Base-by-base conservation (phyloP, 352 stramenopile species). In the Bremia lactucae region DNA sequence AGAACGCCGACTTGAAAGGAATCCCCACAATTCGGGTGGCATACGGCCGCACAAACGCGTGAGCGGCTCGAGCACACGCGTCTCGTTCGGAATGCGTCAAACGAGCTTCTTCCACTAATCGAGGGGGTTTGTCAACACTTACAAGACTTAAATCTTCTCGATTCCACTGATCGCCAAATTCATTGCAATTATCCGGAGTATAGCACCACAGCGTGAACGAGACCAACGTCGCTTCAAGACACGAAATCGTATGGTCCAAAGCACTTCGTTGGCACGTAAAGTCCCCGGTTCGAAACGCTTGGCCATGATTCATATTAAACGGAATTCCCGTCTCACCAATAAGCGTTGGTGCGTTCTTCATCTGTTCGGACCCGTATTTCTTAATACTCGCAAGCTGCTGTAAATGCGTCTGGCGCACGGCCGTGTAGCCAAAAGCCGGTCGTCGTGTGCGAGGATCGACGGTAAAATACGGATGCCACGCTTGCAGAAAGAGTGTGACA, bases 171-270 rank as follows among this genome's bases (percentile, higher is more conserved):
- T 95, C 83, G 16, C 83, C 81, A 24, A 69, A 86, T 11, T 61
- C 42, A 58, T 93, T 80, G 43, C 42, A 69, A 46, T 95, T 93
- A 34, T 77, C 59, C 6, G 80, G 68, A 22, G 78, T 72, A 66
- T 96, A 96, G 42, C 77, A 92, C 87, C 85, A 96, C 13, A 96
- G 51, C 28, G 83, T 95, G 53, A 88, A 96, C 35, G 63, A 83
- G 26, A 87, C 46, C 49, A 87, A 37, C 36, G 62, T 76, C 20
- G 55, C 58, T 39, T 91, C 79, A 2, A 91, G 48, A 25, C 59
- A 73, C 22, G 61, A 61, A 34, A 89, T 60, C 1, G 74, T 87
- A 48, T 77, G 60, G 63, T 89, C 70, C 36, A 89, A 31, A n/a
- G 73, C 73, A 10, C 52, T 52, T 20, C 72, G 24, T 23, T 83